Base-by-base conservation (phyloP, 768 basidiomycete species). In the Tylopilus rubrobrunneus region DNA sequence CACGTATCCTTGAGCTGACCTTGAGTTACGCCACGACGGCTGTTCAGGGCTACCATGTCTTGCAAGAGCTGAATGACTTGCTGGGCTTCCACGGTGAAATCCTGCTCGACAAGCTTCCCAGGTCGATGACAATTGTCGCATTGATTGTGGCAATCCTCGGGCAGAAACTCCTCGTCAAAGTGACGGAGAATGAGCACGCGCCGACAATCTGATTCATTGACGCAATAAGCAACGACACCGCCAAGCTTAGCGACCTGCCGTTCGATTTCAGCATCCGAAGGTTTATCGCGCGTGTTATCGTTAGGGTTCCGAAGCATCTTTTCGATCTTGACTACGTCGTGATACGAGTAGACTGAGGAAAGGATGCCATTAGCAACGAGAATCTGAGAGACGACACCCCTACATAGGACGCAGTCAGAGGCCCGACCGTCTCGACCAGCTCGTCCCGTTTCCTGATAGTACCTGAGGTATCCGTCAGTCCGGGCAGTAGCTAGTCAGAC, bases 401-500 rank as follows among this genome's bases (percentile, higher is more conserved):
- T 67, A 96, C 92, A 93, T 11, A 98, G 80, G 12, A 97, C 70
- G 70, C 97, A 99, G 48, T 88, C 84, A 0, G 97, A 86, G 2
- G 82, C 79, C 60, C 79, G 68, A 5, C 92, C 92, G 64, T 99
- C 97, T 54, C 97, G 82, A 6, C 97, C 97, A 17, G 95, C 97
- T 52, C 97, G 84, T 7, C 97, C 97, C 0, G 96, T 98, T 73
- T 99, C 97, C 73, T 98, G 93, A 63, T 93, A 94, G 64, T 90
- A 90, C 2, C 89, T 90, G 28, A 34, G 49, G 28, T 12, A 31
- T 42, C 29, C 10, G 46, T 52, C 41, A 62, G 53, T 49, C 7
- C n/a, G 19, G 44, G 51, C 45, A 23, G 7, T 1, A 12, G 21
- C 23, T n/a, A 15, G 40, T 42, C 49, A 21, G 41, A 39, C 34